phyloP scores from a whole-genome alignment of 768 basidiomycete species.

The Xanthoconium stramineum region DNA sequence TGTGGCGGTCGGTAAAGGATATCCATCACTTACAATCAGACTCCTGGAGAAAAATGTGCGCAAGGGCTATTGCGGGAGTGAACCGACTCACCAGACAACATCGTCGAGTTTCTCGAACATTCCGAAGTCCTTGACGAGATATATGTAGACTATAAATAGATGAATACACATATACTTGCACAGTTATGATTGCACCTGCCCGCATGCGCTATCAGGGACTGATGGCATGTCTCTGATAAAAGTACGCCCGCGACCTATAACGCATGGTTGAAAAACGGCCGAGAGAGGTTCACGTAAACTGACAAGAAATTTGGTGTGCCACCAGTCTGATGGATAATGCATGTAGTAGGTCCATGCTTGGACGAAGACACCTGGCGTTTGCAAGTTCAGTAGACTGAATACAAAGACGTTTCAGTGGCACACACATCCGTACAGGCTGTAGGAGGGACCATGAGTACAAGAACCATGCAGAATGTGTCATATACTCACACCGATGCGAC shows the following conservation, averaged over 20 bases:
- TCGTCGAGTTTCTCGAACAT: slow-evolving; percentile 20
- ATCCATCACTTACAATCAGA: slow-evolving; percentile 13
- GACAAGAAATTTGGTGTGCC: slow-evolving; percentile 47
- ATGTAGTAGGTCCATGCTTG: slow-evolving; percentile 56
- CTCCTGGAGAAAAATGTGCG: slow-evolving; percentile 17
- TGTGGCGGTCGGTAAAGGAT: background rate
- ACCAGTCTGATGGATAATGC: slow-evolving; percentile 46
- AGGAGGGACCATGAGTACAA: background rate
- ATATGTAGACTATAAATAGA: slow-evolving; percentile 42
- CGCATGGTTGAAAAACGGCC: background rate
- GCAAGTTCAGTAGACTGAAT: background rate
- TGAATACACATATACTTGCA: background rate
- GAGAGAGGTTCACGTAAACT: slow-evolving; percentile 10
- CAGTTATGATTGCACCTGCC: slow-evolving; percentile 26
- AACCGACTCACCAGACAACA: slow-evolving; percentile 41
- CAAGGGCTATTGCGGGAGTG: background rate
- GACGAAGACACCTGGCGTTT: slow-evolving; percentile 45
- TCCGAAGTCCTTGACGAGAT: slow-evolving; percentile 39
- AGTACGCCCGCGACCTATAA: slow-evolving; percentile 48
- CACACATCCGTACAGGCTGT: slow-evolving; percentile 51
- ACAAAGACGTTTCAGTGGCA: background rate
- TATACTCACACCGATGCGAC: slow-evolving; percentile 46
- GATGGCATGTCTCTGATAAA: slow-evolving; percentile 51
- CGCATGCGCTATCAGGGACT: slow-evolving; percentile 51
- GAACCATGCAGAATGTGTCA: background rate